Conservation (phyloP, 2,329 filamentous ascomycete species). For the Bretziella fagacearum region DNA sequence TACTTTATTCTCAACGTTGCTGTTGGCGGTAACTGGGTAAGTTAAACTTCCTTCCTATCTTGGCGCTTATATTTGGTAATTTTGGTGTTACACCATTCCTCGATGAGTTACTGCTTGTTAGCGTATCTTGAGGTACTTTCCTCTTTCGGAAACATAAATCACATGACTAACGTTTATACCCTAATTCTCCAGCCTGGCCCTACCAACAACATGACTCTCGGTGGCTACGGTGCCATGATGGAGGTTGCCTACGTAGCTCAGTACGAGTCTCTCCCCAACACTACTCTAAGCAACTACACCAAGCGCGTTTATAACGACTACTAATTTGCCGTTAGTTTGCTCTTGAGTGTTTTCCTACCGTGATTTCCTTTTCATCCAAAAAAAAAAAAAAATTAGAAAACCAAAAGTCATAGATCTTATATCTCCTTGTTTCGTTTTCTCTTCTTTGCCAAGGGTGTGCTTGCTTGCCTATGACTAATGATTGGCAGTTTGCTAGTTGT, state of each 20-base stretch:
- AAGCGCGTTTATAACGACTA: not conserved
- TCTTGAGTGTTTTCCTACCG: constrained; percentile 7
- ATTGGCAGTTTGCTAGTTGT: too few species aligned
- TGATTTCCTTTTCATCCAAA: not conserved
- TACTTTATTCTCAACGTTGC: constrained; percentile 39
- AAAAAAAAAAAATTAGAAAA: not conserved
- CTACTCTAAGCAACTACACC: not conserved
- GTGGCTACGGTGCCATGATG: constrained; percentile 22
- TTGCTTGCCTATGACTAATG: too few species aligned
- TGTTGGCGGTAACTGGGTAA: constrained; percentile 36
- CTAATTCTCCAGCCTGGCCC: constrained; percentile 28
- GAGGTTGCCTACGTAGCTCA: constrained; percentile 18
- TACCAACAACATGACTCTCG: constrained; percentile 30
- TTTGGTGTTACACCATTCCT: not conserved
- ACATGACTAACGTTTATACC: constrained; percentile 10
- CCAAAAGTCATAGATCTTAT: not conserved
- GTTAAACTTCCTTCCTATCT: constrained; percentile 17
- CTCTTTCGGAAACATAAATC: not conserved
- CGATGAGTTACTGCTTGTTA: not conserved
- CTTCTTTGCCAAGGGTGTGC: not conserved
- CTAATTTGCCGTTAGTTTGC: constrained; percentile 3
- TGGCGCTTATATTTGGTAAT: not conserved
- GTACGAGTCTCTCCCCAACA: constrained; percentile 11
- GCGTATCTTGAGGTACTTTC: not conserved
- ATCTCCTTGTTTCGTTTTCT: not conserved